Conservation (phyloP, 2,329 filamentous ascomycete species). For the Alternaria hordeiaustralica region DNA sequence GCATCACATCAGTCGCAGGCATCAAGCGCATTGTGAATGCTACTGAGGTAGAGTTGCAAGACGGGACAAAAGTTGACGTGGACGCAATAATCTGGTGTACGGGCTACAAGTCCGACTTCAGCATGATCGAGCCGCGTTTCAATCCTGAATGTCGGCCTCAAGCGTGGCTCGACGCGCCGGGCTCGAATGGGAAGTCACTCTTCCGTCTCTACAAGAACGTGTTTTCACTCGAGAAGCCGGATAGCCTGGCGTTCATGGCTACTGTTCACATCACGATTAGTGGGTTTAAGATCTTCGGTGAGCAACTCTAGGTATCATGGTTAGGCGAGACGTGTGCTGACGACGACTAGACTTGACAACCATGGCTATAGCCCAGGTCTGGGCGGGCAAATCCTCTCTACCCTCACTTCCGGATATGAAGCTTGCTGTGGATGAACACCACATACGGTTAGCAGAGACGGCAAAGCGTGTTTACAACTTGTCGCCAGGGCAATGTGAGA, state of each 20-base stretch:
- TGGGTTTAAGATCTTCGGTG: constrained; percentile 24
- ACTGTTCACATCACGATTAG: constrained; percentile 49
- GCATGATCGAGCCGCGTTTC: constrained; percentile 30
- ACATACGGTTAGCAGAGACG: constrained; percentile 35
- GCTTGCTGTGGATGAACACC: constrained; percentile 14
- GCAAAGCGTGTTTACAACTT: constrained; percentile 46
- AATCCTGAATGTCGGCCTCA: constrained; percentile 24
- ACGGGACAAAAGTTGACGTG: constrained; percentile 38
- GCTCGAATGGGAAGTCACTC: constrained; percentile 39
- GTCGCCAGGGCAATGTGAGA: constrained; percentile 23
- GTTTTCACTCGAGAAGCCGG: constrained; percentile 53
- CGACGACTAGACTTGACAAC: constrained; percentile 48
- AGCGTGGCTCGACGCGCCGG: constrained; percentile 21
- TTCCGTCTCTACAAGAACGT: constrained; percentile 54
- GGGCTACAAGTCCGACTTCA: constrained; percentile 42
- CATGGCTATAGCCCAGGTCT: constrained; percentile 57
- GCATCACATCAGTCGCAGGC: constrained; percentile 23
- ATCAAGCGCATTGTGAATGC: constrained; percentile 16
- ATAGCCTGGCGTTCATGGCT: constrained; percentile 53
- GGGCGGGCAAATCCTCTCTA: constrained; percentile 49
- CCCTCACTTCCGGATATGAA: constrained; percentile 47
- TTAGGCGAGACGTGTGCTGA: background rate
- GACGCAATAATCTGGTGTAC: constrained; percentile 48
- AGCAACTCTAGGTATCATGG: background rate
- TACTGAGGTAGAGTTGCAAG: constrained; percentile 35